These are phyloP conservation scores for Actinidia arguta DNA, from an alignment of 179 eudicot species.

Conservation along the genomic window DNA sequence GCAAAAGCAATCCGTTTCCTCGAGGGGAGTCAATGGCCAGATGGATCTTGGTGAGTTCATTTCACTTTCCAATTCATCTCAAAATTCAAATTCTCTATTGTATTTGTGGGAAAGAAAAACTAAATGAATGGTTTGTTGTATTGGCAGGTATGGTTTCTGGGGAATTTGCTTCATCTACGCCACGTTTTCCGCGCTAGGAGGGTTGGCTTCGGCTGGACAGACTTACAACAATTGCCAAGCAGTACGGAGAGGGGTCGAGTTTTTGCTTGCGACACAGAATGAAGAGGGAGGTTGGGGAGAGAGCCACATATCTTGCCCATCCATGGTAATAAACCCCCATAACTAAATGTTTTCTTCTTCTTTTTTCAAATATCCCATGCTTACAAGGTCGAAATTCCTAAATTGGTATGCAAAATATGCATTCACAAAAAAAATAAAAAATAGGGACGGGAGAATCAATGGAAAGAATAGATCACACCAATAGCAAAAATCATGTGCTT, in stretches of 20 bases:
- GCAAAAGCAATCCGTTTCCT: conserved; percentile 33
- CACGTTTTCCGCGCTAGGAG: conserved; percentile 41
- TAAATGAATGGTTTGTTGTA: background rate
- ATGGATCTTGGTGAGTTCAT: conserved; percentile 45
- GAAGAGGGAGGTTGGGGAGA: conserved; percentile 71
- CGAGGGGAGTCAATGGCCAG: conserved; percentile 37
- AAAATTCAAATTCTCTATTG: background rate
- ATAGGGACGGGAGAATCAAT: no score
- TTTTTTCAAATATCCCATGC: no score
- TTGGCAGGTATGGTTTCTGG: conserved; percentile 46
- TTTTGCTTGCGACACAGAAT: conserved; percentile 39
- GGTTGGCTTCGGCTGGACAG: conserved; percentile 39
- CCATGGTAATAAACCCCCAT: conserved; percentile 37
- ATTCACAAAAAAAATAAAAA: no score
- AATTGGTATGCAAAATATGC: background rate
- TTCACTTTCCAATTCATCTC: background rate
- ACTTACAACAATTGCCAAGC: conserved; percentile 42
- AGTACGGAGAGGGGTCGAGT: conserved; percentile 38
- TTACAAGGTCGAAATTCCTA: background rate
- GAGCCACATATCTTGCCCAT: conserved; percentile 56
- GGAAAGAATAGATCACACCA: no score
- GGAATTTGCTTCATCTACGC: conserved; percentile 54
- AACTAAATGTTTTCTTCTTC: background rate
- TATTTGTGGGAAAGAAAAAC: background rate
- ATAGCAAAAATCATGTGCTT: no score